A percentile compares a stretch with the other conserved stretches of the same genome.
These are phyloP conservation scores for Meredithiella fracta DNA, from an alignment of 2,329 filamentous ascomycete genomes.

Conservation along the genomic window DNA sequence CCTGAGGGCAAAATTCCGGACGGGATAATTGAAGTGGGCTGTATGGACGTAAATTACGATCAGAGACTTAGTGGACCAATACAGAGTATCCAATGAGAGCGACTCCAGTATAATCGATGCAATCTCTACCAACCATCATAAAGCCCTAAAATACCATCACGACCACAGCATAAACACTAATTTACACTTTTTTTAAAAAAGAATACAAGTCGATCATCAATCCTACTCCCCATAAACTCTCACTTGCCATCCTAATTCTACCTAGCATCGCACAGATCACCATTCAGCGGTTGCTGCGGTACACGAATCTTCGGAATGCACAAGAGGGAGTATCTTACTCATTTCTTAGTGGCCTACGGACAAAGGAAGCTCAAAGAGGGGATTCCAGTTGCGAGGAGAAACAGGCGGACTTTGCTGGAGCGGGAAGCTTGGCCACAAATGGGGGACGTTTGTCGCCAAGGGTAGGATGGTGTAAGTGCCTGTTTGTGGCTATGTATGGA, in stretches of 20 bases:
- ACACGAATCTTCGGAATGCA: neutral
- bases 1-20: neutral
- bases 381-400: slow-evolving; percentile 1
- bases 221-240: too few relatives aligned
- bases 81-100: too few relatives aligned
- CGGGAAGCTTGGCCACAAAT: neutral
- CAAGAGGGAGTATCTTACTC: neutral
- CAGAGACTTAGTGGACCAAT: too few relatives aligned
- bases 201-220: too few relatives aligned
- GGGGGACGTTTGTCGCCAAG: neutral
- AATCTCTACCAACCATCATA: too few relatives aligned
- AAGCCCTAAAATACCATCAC: too few relatives aligned
- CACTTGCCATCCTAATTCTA: neutral
- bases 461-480: neutral
- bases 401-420: neutral
- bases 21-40: neutral
- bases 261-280: neutral
- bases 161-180: too few relatives aligned
- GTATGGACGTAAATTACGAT: neutral
- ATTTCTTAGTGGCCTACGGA: neutral
- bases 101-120: neutral
- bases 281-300: neutral
- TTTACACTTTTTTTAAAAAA: too few relatives aligned
- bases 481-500: neutral
- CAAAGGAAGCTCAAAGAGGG: neutral